phyloP scores from a whole-genome alignment of 805 yeast genomes.

The Helenozyma rhizophorensis region DNA sequence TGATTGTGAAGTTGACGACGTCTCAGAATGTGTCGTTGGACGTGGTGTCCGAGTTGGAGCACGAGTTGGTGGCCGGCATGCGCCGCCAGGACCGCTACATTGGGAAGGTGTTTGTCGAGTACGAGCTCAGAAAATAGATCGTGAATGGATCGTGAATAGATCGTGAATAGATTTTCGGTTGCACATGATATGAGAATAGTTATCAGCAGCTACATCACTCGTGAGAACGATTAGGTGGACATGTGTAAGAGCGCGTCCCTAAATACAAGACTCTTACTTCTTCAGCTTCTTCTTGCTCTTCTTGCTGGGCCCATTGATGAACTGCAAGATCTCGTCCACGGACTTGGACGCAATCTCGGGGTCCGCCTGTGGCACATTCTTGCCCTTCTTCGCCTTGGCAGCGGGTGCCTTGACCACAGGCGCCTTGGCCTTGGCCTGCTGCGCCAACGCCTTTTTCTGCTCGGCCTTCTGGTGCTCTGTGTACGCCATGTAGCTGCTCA shows the following conservation, averaged over 20 bases:
- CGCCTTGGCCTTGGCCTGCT: slow-evolving; percentile 15
- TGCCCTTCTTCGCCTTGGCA: slow-evolving; percentile 15
- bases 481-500: slow-evolving; percentile 46
- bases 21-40: slow-evolving; percentile 16
- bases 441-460: slow-evolving; percentile 20
- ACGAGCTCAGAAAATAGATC: slow-evolving; percentile 1
- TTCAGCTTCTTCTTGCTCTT: slow-evolving; percentile 19
- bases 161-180: not conserved
- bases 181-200: no score
- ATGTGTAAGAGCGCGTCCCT: no score
- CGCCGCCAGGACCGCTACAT: slow-evolving; percentile 10
- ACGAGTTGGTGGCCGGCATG: slow-evolving; percentile 11
- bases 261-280: slow-evolving; percentile 1
- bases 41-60: slow-evolving; percentile 8
- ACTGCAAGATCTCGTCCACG: slow-evolving; percentile 67
- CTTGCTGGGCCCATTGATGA: slow-evolving; percentile 53
- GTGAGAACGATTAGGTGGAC: no score
- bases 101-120: slow-evolving; percentile 16
- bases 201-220: no score
- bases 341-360: slow-evolving; percentile 61
- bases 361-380: slow-evolving; percentile 24
- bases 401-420: no score
- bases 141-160: not conserved
- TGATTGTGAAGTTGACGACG: slow-evolving; percentile 28
- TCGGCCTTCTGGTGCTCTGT: slow-evolving; percentile 37